Evolutionary conservation across 2,329 filamentous ascomycete species (phyloP), one percentile per base, ranked within the genome.

Genomic region (Dothiorella sarmentorum): DNA sequence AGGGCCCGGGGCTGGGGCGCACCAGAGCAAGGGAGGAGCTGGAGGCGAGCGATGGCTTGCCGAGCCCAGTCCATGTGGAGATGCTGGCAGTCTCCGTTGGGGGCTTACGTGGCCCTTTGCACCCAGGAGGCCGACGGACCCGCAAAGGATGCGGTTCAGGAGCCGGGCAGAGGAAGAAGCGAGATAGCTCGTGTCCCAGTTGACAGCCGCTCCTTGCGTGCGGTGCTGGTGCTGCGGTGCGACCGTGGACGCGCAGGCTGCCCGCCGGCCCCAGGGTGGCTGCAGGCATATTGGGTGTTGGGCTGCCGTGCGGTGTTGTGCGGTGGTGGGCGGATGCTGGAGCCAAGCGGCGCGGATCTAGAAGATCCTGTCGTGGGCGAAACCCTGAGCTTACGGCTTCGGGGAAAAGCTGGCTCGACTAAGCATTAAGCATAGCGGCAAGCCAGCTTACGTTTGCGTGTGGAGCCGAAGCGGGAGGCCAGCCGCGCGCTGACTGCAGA

Each of bases 21-120:
- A 35, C 49, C 33, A 40, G 33, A n/a, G 24, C 49, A 40, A 31
- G 37, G 33, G 31, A 17, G 35, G 47, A 20, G 49, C 33, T 53
- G 49, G 49, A 53, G 49, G 38, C 51, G 51, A 56, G 53, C 53
- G 42, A 45, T 56, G 53, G 53, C 40, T 45, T 53, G 49, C 49
- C 33, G 49, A 53, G 49, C 49, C 49, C 49, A 53, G 22, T 29
- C n/a, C 22, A 20, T 40, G 49, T 53, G 49, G 49, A 58, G 29
- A 47, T 27, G 42, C 55, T 38, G 55, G 55, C 55, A 40, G 33
- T 20, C 55, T 45, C 44, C 55, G 55, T 47, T 31, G 55, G 29
- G 55, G 29, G 55, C 42, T 58, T 58, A 58, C 55, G 55, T 58
- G 55, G 55, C 55, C 55, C 55, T 38, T 29, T 17, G 40, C 27